Conservation (phyloP, 176 grass and related monocot genomes). For the Musa beccarii region DNA sequence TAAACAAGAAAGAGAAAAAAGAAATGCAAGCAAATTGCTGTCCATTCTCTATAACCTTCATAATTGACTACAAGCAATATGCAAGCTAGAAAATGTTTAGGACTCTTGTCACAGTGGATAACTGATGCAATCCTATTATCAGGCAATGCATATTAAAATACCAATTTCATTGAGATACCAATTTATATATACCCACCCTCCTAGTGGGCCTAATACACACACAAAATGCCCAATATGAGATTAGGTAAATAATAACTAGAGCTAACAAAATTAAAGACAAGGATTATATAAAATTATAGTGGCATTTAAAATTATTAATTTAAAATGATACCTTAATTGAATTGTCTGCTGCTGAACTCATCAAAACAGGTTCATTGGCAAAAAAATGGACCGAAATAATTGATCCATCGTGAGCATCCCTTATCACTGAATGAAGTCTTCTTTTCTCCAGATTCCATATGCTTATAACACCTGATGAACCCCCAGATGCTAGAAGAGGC, state of each 20-base stretch:
- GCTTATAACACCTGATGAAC: constrained; percentile 92
- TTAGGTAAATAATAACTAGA: neutral
- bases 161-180: no score
- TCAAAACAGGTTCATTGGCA: constrained; percentile 84
- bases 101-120: no score
- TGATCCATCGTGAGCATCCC: constrained; percentile 84
- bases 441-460: constrained; percentile 98
- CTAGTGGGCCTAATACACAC: no score
- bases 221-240: neutral
- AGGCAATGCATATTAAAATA: no score
- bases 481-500: constrained; percentile 81
- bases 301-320: neutral
- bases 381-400: constrained; percentile 90
- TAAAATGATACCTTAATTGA: constrained; percentile 74
- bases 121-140: no score
- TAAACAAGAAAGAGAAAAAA: neutral
- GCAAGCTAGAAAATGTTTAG: neutral
- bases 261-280: constrained; percentile 4
- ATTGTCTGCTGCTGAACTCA: constrained; percentile 98
- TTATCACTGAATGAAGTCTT: constrained; percentile 79
- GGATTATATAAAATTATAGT: neutral
- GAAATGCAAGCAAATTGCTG: neutral
- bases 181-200: no score
- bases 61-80: neutral
- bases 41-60: neutral